Conservation (phyloP, 129 eudicot species). For the Helichrysum umbraculigerum region DNA sequence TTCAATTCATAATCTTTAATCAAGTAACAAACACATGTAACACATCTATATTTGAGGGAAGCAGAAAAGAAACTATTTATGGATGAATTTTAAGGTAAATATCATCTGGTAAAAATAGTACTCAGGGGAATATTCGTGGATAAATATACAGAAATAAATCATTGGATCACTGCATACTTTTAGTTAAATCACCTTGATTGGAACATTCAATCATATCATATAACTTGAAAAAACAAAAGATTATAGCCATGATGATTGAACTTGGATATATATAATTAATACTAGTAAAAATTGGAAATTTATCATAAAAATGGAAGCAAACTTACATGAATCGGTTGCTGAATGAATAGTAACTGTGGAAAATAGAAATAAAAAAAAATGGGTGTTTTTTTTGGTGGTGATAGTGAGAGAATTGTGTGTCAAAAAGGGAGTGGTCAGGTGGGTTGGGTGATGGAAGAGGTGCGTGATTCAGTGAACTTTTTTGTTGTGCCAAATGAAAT, state of each 20-base stretch:
- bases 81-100: not conserved
- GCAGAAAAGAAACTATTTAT: not conserved
- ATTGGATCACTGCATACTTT: too few relatives aligned
- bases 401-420: not conserved
- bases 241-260: not conserved
- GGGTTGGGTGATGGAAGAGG: constrained; percentile 9
- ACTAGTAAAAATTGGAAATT: not conserved
- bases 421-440: constrained; percentile 27
- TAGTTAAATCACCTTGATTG: not conserved
- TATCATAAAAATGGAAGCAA: constrained; percentile 3
- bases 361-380: not conserved
- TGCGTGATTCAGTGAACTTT: constrained; percentile 19
- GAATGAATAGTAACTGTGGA: not conserved
- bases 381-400: not conserved
- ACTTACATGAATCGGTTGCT: constrained; percentile 25
- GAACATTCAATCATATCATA: not conserved
- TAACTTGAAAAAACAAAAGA: not conserved
- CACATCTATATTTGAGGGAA: not conserved
- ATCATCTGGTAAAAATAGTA: not conserved
- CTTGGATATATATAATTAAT: not conserved
- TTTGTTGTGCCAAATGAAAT: not conserved
- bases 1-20: not conserved
- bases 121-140: not conserved
- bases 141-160: not conserved
- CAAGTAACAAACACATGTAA: not conserved